Percentiles rank a stretch among this genome's conserved stretches.
These are phyloP conservation scores for Sporothrix protearum DNA, from an alignment of 2,329 filamentous ascomycete genomes.

Conservation along the genomic window DNA sequence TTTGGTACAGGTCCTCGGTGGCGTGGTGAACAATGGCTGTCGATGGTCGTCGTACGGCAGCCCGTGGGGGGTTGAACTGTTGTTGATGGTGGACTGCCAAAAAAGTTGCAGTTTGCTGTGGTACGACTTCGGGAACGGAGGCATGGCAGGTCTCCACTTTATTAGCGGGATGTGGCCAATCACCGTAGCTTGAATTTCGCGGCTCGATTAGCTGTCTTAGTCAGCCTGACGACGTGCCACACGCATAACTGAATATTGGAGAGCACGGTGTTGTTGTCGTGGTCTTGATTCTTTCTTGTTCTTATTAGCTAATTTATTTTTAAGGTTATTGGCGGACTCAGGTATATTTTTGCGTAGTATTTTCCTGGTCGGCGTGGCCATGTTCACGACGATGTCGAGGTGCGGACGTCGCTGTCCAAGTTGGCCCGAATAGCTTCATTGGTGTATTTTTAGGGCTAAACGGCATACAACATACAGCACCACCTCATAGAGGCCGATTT, in stretches of 20 bases:
- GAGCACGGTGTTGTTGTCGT: background rate
- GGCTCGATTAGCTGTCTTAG: background rate
- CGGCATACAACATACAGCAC: background rate
- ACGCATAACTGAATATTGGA: background rate
- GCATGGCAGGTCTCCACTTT: constrained; percentile 7
- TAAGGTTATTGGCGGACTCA: background rate
- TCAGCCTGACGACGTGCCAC: background rate
- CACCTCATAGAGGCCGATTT: background rate
- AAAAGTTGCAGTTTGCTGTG: constrained; percentile 19
- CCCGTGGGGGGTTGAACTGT: background rate
- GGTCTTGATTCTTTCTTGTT: too few relatives aligned
- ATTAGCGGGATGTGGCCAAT: constrained; percentile 8
- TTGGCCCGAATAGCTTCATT: constrained; percentile 17
- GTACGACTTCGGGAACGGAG: constrained; percentile 15
- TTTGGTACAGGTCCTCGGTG: background rate
- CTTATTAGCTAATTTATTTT: too few relatives aligned
- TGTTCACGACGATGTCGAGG: background rate
- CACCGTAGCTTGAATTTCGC: background rate
- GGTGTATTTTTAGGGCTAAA: background rate
- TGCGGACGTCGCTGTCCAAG: constrained; percentile 10
- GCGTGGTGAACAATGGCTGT: background rate
- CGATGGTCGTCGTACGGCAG: constrained; percentile 10
- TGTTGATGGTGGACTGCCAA: constrained; percentile 1
- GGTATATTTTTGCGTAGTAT: background rate
- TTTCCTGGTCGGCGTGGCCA: background rate